A percentile compares a stretch with the other conserved stretches of the same genome.
Evolutionary conservation across 345 rosid species (phyloP).

Genomic region (Sisymbrium altissimum): DNA sequence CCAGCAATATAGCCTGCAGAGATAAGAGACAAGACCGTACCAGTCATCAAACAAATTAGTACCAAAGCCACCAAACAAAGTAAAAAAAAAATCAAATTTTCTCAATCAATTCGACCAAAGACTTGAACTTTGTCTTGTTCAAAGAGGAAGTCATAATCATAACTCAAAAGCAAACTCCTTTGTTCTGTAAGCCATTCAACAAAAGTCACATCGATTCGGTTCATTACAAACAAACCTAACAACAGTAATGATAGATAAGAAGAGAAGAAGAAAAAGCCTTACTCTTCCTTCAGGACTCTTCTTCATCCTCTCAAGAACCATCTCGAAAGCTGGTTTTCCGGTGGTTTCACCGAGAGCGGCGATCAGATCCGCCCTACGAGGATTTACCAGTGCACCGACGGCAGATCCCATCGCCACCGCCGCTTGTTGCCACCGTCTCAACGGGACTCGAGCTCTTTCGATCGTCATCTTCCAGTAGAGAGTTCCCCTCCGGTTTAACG

Average conservation of each 20-base stretch:
- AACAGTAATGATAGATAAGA: background rate
- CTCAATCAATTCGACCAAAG: background rate
- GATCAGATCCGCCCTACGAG: conserved; percentile 69
- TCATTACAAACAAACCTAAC: background rate
- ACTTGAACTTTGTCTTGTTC: background rate
- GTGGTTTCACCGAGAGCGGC: conserved; percentile 79
- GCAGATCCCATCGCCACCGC: conserved; percentile 71
- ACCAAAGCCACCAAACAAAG: background rate
- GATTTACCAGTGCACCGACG: conserved; percentile 63
- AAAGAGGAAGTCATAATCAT: background rate
- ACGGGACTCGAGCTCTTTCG: conserved; percentile 42
- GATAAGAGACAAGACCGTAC: background rate
- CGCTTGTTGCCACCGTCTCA: conserved; percentile 70
- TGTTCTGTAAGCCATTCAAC: background rate
- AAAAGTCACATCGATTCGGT: too few relatives aligned
- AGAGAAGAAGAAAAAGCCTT: conserved; percentile 20
- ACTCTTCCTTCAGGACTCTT: conserved; percentile 61
- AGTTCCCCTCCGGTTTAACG: background rate
- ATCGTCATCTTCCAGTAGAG: conserved; percentile 24
- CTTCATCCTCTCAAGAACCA: conserved; percentile 69
- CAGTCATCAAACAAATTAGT: background rate
- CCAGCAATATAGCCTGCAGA: conserved; percentile 54
- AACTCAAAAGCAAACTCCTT: background rate
- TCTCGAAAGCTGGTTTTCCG: conserved; percentile 65
- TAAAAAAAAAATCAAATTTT: background rate